These are phyloP conservation scores for Sporisorium graminicola DNA, from an alignment of 1,284 basidiomycete genomes.

Conservation along the genomic window DNA sequence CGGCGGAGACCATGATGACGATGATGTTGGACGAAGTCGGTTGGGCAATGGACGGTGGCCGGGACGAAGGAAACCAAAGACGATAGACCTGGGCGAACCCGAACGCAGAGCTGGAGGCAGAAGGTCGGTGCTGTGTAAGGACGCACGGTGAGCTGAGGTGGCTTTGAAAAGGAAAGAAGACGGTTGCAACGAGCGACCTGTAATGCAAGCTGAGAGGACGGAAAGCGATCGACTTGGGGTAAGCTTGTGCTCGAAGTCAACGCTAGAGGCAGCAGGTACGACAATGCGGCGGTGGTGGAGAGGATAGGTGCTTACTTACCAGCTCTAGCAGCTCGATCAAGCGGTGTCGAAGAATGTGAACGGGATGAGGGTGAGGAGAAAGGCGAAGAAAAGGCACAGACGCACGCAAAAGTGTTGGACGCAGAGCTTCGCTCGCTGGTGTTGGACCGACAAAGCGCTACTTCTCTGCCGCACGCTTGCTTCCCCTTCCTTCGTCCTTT, in stretches of 20 bases:
- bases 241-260: background rate
- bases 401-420: constrained; percentile 1
- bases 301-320: constrained; percentile 1
- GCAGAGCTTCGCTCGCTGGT: background rate
- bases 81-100: constrained; percentile 41
- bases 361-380: background rate
- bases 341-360: background rate
- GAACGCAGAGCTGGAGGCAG: constrained; percentile 2
- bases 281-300: no score
- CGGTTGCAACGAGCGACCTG: constrained; percentile 5
- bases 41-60: constrained; percentile 36
- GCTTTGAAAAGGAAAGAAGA: background rate
- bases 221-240: background rate
- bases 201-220: background rate
- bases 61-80: constrained; percentile 50
- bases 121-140: background rate
- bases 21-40: constrained; percentile 12
- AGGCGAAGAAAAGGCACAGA: background rate
- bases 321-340: constrained; percentile 1
- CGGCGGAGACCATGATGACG: constrained; percentile 56
- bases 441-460: background rate
- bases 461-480: background rate
- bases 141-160: background rate
- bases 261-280: background rate
- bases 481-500: background rate